Base-by-base conservation (phyloP, 139 green algal species). In the Chlorella sp. region DNA sequence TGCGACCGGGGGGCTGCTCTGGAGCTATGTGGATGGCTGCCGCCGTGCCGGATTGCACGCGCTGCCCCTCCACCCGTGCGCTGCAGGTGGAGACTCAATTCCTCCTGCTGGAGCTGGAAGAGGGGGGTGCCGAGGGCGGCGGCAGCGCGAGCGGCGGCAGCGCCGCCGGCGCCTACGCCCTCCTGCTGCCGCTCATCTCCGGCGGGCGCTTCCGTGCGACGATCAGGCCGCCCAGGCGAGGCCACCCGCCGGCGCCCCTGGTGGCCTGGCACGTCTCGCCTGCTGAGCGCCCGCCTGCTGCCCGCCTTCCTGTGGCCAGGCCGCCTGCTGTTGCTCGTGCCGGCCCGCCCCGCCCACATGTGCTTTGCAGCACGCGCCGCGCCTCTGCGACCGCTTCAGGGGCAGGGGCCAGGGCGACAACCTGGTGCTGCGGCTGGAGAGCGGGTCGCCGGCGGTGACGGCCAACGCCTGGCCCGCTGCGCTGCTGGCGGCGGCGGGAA, bases 11-110 rank as follows among this genome's bases (percentile, higher is more conserved):
- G 23, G 5, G 6, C 5, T 9, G 27, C 3, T n/a, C 33, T 36
- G 55, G 35, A n/a, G 27, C 4, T 4, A 33, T 36, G 23, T 11
- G 53, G 3, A 5, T 4, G 2, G 33, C 5, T 61, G 25, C 21
- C 5, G 56, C 14, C 11, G 45, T 11, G 11, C 11, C 14, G 45
- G 45, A 51, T 51, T 51, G 45, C 11, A 14, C 11, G 8, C 23
- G 29, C 59, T 66, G 8, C 12, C 15, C 59, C 33, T 41, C 33
- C 55, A 17, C 55, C 5, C 11, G 6, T 67, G 33, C 33, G 19
- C 12, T 35, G 64, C 48, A 73, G 67, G 87, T 90, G 4, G 94
- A 98, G 79, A 97, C 92, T 21, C 94, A 98, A 77, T 98, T 97
- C 80, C 46, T 97, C 71, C 80, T 97, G 80, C 55, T 94, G 40